Evolutionary conservation across 352 stramenopile species (phyloP), one percentile per base, ranked within the genome.

Genomic region (Globisporangium takayamanum): DNA sequence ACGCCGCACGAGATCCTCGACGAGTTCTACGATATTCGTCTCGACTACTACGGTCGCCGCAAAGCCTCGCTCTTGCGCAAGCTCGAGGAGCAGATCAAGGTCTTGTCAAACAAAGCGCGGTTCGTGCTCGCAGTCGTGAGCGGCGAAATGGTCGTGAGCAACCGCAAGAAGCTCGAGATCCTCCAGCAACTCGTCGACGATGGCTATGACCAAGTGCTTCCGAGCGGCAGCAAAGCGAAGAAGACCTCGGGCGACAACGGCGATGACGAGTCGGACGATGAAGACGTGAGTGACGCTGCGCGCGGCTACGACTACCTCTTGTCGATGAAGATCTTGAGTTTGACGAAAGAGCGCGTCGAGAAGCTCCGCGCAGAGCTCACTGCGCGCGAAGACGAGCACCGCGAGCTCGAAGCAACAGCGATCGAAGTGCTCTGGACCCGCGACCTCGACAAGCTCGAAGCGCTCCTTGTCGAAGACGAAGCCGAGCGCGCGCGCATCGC

Each of bases 81-180:
- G 55, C 77, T 98, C 39, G 74, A 93, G 14, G 84, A 97, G 41
- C 91, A 96, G 50, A 92, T 96, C 56, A 85, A 88, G 50, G 69
- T 96, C 26, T 68, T 98, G 54, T 88, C 82, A 20, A 99, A 98
- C 73, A 98, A 98, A 74, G 78, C 89, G 33, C 87, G 92, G 16
- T 99, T 99, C 60, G 97, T 99, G 47, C 64, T 98, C 66, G 72
- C 88, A 25, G 95, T 99, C 30, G 83, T 97, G 6, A 78, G 92
- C 47, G 88, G 88, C 33, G 76, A 92, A 46, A 72, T 99, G 39
- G 67, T 98, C 50, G 83, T 99, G n/a, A 92, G 91, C 62, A 95
- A 96, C 62, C 90, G 95, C 30, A 94, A 94, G 64, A 98, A 97
- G 71, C 72, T 92, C 47, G 94, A 98, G 25, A 80, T 98, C n/a